Base-by-base conservation (phyloP, 2,329 filamentous ascomycete genomes). In the Escovopsis sp. region DNA sequence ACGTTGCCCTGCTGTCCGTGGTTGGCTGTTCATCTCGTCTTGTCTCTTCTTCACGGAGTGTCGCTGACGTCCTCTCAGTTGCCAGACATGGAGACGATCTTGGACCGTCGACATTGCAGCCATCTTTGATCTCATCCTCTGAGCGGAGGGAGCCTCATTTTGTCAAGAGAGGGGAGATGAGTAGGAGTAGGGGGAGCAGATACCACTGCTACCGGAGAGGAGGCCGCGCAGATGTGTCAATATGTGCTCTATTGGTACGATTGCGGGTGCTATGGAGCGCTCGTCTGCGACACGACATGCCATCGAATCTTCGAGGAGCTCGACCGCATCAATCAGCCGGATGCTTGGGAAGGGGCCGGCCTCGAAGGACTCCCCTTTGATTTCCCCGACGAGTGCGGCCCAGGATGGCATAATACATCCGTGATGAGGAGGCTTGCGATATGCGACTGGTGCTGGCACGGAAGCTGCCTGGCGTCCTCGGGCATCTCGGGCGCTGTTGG, bases 251-350 rank as follows among this genome's bases (percentile, higher is more conserved):
- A 45, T 21, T 32, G 46, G 27, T 44, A 51, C 25, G 32, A 35
- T 16, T 55, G 52, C 39, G 48, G 50, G 32, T 54, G 52, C 34
- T 43, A 40, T 33, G 39, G 41, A 13, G 35, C 44, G 9, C 39
- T 54, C 12, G 38, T 48, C 17, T 45, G 43, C 34, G 44, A 47
- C 21, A 37, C 41, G 11, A 41, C 42, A 14, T 55, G 51, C 31
- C 13, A 30, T 15, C 40, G 27, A 7, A 43, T 53, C 27, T 32
- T 47, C 7, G 29, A 45, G 30, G 39, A 55, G 37, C 28, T 53
- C 4, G 27, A 52, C 27, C 44, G 50, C 11, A 55, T 55, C 38
- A 47, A 54, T 33, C 28, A 45, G 4, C 35, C 37, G 4, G 45
- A 47, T 23, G 43, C 49, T 3, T 55, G 50, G 51, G 31, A 39